phyloP scores from a whole-genome alignment of 108 stramenopile genomes.

The Cyclotella baltica region DNA sequence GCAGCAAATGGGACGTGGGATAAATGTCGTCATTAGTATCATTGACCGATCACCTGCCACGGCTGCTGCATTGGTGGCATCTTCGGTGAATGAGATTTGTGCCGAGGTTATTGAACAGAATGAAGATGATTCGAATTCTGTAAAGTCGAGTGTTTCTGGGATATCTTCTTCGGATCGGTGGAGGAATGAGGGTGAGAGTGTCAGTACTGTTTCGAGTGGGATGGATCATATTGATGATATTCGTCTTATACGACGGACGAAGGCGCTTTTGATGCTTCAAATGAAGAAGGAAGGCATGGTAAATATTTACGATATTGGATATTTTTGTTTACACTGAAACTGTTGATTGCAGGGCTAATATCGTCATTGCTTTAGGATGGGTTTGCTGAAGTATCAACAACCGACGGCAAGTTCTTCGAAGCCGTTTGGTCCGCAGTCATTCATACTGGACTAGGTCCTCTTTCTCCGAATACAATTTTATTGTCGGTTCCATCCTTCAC shows the following conservation, averaged over 20 bases:
- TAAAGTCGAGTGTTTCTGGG: constrained; percentile 2
- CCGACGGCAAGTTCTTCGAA: constrained; percentile 38
- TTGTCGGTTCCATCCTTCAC: constrained; percentile 64
- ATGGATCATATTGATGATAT: constrained; percentile 44
- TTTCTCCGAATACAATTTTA: constrained; percentile 79
- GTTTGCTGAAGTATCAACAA: constrained; percentile 60
- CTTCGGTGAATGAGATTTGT: constrained; percentile 31
- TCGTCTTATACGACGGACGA: constrained; percentile 29
- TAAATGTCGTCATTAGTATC: constrained; percentile 59
- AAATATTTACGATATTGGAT: not conserved
- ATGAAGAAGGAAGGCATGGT: constrained; percentile 63
- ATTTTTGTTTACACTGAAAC: not conserved
- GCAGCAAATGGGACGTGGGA: constrained; percentile 75
- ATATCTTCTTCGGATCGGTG: constrained; percentile 20
- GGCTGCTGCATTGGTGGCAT: constrained; percentile 49
- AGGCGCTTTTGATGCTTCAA: constrained; percentile 60
- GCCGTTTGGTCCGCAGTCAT: constrained; percentile 60
- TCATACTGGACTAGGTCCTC: constrained; percentile 72
- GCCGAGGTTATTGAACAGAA: not conserved
- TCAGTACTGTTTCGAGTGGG: constrained; percentile 15
- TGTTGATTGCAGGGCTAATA: not conserved
- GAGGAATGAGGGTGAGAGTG: constrained; percentile 36
- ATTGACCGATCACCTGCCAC: constrained; percentile 42
- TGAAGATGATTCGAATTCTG: constrained; percentile 14
- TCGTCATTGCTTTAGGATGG: constrained; percentile 43